Conservation (phyloP, 371 early-diverging fungal genomes). For the Mucor piriformis region DNA sequence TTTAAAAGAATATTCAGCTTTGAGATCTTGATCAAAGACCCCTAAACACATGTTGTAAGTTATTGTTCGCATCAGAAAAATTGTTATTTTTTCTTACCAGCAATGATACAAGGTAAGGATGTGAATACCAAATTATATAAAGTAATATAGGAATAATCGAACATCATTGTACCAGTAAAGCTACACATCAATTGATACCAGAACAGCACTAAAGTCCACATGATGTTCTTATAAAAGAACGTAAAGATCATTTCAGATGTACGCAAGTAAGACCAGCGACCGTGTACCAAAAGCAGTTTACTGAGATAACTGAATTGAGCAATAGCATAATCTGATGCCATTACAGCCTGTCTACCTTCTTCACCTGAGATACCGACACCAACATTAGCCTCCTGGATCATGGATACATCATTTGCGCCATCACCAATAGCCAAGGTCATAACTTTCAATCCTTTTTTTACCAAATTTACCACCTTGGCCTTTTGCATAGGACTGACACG, state of each 20-base stretch:
- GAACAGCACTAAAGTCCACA: constrained; percentile 77
- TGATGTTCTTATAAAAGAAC: constrained; percentile 83
- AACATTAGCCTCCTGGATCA: constrained; percentile 91
- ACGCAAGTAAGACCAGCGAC: constrained; percentile 85
- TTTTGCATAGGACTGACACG: constrained; percentile 92
- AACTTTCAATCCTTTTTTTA: constrained; percentile 63
- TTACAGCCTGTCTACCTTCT: constrained; percentile 91
- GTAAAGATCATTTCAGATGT: constrained; percentile 78
- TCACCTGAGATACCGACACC: constrained; percentile 93
- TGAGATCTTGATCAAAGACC: constrained; percentile 91
- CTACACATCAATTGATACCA: constrained; percentile 81
- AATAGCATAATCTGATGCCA: constrained; percentile 90
- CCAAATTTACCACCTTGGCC: constrained; percentile 76
- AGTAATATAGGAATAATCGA: constrained; percentile 84
- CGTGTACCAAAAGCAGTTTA: constrained; percentile 77
- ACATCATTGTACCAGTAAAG: constrained; percentile 63
- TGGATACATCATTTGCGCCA: constrained; percentile 93
- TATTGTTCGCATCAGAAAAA: background rate
- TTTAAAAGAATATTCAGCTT: constrained; percentile 71
- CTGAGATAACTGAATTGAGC: constrained; percentile 81
- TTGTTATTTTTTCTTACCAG: constrained; percentile 32
- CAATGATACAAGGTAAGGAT: constrained; percentile 69
- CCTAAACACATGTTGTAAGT: constrained; percentile 44
- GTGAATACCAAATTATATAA: constrained; percentile 82
- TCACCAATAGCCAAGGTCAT: constrained; percentile 90